phyloP scores from a whole-genome alignment of 768 basidiomycete species.

The Suillus hirtellus region DNA sequence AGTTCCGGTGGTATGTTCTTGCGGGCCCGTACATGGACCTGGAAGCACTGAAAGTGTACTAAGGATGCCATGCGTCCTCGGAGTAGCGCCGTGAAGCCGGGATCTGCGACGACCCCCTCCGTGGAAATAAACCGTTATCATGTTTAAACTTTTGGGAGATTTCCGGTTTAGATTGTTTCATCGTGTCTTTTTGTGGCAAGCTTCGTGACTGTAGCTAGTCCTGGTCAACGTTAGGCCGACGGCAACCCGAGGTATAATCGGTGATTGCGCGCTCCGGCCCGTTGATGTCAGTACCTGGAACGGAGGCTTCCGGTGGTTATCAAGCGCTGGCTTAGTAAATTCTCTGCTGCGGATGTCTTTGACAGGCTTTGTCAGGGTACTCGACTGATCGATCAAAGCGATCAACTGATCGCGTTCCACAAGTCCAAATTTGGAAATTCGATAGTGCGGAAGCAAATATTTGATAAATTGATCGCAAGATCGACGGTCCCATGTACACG shows the following conservation, averaged over 20 bases:
- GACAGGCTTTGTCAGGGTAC: neutral
- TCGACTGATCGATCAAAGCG: neutral
- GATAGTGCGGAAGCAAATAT: slow-evolving; percentile 2
- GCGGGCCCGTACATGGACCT: slow-evolving; percentile 5
- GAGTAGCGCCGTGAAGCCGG: too few relatives aligned
- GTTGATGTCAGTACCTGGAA: slow-evolving; percentile 13
- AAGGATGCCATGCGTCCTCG: too few relatives aligned
- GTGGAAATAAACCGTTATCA: too few relatives aligned
- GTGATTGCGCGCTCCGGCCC: slow-evolving; percentile 24
- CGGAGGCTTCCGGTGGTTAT: neutral
- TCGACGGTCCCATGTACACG: neutral
- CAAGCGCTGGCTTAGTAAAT: slow-evolving; percentile 5
- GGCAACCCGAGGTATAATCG: slow-evolving; percentile 14
- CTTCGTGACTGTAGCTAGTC: too few relatives aligned
- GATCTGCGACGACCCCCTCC: too few relatives aligned
- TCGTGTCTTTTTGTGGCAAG: too few relatives aligned
- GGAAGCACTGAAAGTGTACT: neutral
- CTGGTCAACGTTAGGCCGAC: slow-evolving; percentile 1
- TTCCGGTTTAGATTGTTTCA: slow-evolving; percentile 3
- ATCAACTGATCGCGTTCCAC: slow-evolving; percentile 4
- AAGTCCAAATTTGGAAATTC: neutral
- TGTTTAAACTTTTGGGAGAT: neutral
- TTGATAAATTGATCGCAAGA: slow-evolving; percentile 5
- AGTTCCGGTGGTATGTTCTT: neutral
- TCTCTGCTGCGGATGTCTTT: neutral